Base-by-base conservation (phyloP, 176 grass and related monocot genomes). In the Puccinellia tenuiflora region DNA sequence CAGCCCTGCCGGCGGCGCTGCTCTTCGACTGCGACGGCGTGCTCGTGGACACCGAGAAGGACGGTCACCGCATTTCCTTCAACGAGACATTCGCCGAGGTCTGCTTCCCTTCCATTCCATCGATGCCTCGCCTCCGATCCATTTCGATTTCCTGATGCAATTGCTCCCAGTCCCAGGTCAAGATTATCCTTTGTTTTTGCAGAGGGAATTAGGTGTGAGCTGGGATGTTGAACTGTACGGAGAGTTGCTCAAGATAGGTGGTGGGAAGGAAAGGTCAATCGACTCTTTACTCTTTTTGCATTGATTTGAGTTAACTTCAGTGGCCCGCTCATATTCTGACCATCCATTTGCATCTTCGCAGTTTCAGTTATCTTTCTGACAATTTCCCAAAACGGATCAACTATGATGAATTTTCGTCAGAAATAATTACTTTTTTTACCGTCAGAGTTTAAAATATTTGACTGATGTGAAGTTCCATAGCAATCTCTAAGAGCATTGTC, bases 11-110 rank as follows among this genome's bases (percentile, higher is more conserved):
- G 55, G 84, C 85, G 48, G 96, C 90, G 55, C 80, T 98, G 51
- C 87, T 98, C 17, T 98, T 98, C 62, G 96, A 98, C 42, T 98
- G 96, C 74, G 92, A 98, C 37, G 96, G 96, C 61, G 96, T 98
- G 85, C 92, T 98, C 43, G 96, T 95, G 46, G 96, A 98, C 76
- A 98, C 96, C 0, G 96, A 98, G 88, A 98, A 95, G 89, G 92
- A 98, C 62, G 92, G 96, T 18, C 96, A 98, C 61, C 90, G 92
- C 31, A 91, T 98, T 72, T 98, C 96, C 61, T 98, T 98, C 82
- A 98, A 98, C 30, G 96, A 95, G 53, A 93, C 96, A 8, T 98
- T 98, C 53, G 78, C 92, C 26, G 96, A 98, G 96, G 96, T 97
- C 24, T 3, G 33, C 3, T 12, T 8, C 43, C 59, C 39, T 45